phyloP scores from a whole-genome alignment of 2,329 filamentous ascomycete genomes.

The Venturia effusa region DNA sequence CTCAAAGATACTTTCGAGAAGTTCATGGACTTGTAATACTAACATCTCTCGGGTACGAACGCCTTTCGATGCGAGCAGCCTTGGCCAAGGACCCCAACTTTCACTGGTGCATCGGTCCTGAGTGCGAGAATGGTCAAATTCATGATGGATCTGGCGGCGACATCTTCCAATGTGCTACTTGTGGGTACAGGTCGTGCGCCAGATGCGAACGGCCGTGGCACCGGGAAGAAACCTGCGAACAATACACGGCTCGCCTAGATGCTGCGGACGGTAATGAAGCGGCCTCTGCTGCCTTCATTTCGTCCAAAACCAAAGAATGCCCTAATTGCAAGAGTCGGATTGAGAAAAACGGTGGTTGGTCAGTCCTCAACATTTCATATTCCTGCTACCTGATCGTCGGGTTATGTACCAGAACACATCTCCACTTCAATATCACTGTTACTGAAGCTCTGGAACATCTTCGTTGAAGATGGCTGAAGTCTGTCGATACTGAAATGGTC shows the following conservation, averaged over 20 bases:
- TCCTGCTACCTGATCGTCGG: background rate
- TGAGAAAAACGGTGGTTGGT: slow-evolving; percentile 4
- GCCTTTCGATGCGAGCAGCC: background rate
- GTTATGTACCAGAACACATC: background rate
- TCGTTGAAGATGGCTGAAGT: background rate
- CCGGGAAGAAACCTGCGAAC: slow-evolving; percentile 5
- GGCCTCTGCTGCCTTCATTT: slow-evolving; percentile 3
- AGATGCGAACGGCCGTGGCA: slow-evolving; percentile 7
- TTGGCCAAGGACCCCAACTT: background rate
- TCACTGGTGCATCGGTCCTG: background rate
- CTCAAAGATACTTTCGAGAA: background rate
- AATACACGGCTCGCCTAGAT: slow-evolving; percentile 1
- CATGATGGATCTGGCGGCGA: background rate
- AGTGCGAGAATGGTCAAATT: slow-evolving; percentile 2
- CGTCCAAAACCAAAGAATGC: background rate
- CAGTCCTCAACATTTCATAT: background rate
- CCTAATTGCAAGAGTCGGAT: slow-evolving; percentile 4
- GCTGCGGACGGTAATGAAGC: background rate
- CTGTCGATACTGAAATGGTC: background rate
- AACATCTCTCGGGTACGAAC: background rate
- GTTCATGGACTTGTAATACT: background rate
- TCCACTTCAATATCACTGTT: background rate
- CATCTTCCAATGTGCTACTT: slow-evolving; percentile 1
- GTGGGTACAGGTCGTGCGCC: background rate
- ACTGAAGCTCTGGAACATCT: background rate